These are phyloP conservation scores for Forsythia viridissima DNA, from an alignment of 257 asterid genomes.

Conservation along the genomic window DNA sequence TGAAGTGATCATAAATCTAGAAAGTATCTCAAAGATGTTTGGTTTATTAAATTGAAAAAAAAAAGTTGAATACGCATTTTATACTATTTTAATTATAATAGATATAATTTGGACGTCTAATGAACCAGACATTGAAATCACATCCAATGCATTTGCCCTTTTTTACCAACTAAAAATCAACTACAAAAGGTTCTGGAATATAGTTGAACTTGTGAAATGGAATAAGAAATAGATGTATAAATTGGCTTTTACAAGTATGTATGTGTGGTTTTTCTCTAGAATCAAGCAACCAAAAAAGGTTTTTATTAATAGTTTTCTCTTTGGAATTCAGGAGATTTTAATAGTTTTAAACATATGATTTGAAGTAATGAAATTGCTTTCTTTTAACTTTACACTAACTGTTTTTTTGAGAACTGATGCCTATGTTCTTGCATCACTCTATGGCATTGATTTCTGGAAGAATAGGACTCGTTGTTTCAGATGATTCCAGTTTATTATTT, in stretches of 20 bases:
- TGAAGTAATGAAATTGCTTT: neutral
- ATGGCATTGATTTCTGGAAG: neutral
- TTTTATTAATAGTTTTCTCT: neutral
- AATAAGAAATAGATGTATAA: neutral
- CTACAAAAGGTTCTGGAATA: neutral
- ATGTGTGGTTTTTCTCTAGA: neutral
- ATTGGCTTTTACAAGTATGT: neutral
- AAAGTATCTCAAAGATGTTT: neutral
- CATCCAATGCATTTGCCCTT: neutral
- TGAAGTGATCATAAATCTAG: neutral
- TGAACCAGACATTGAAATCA: neutral
- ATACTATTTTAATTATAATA: neutral
- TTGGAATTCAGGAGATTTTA: neutral
- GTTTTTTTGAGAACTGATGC: neutral
- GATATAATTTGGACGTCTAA: neutral
- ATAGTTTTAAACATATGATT: neutral
- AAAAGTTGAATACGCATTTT: neutral
- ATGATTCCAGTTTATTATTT: neutral
- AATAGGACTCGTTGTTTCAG: neutral
- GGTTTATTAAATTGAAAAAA: neutral
- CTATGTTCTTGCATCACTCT: neutral
- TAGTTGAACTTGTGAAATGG: neutral
- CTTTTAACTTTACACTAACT: neutral
- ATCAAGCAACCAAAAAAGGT: neutral
- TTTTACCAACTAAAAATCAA: neutral